Evolutionary conservation across 495 filamentous ascomycete genomes (phyloP).

Genomic region (Viridothelium virens): DNA sequence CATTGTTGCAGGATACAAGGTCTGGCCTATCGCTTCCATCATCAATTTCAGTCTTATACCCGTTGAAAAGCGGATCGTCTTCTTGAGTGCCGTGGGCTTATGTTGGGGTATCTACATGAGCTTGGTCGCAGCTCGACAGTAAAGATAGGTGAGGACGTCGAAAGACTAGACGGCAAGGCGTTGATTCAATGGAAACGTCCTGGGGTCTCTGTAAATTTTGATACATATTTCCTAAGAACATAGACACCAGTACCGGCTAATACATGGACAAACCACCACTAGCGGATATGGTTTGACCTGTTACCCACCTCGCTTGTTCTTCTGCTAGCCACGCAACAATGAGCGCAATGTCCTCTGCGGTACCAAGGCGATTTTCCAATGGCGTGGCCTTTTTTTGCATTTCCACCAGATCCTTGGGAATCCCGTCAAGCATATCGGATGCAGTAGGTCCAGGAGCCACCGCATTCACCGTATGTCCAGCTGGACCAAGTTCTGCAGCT

Average conservation of each 20-base stretch:
- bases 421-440: constrained; percentile 37
- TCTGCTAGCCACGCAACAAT: constrained; percentile 33
- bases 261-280: constrained; percentile 32
- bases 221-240: not conserved
- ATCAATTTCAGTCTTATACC: constrained; percentile 75
- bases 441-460: constrained; percentile 39
- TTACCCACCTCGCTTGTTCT: constrained; percentile 31
- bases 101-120: constrained; percentile 86
- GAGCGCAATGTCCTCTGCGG: constrained; percentile 32
- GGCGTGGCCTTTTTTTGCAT: constrained; percentile 38
- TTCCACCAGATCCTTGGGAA: constrained; percentile 33
- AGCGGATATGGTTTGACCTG: constrained; percentile 32
- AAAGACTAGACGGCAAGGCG: not conserved
- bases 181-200: not conserved
- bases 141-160: not conserved
- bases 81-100: constrained; percentile 72
- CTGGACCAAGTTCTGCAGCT: constrained; percentile 39
- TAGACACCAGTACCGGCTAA: constrained; percentile 11
- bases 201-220: not conserved
- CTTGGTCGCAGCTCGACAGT: constrained; percentile 19
- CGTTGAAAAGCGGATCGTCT: constrained; percentile 64
- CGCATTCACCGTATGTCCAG: constrained; percentile 41
- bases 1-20: constrained; percentile 64
- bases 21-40: constrained; percentile 74
- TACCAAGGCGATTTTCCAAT: constrained; percentile 30